A percentile compares a stretch with the other conserved stretches of the same genome.
phyloP scores from a whole-genome alignment of 139 green algal species.

The Micractinium sp. region DNA sequence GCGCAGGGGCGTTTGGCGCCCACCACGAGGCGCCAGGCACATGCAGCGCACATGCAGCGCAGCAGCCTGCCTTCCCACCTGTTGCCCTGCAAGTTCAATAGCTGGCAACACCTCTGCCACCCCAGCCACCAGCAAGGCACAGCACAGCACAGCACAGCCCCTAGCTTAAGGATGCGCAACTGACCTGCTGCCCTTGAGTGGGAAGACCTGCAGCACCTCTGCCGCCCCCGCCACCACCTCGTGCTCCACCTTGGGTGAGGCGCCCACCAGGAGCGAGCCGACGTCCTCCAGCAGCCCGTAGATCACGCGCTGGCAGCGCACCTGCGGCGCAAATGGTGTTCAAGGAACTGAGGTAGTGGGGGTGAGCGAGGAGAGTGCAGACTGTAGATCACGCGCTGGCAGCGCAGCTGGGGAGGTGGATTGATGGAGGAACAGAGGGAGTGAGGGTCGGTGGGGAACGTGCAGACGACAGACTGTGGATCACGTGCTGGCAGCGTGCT shows the following conservation, averaged over 20 bases:
- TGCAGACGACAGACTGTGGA: background rate
- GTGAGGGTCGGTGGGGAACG: too few species aligned
- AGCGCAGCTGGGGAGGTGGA: background rate
- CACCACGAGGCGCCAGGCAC: too few species aligned
- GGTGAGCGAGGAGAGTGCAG: constrained; percentile 35
- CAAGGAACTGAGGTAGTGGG: too few species aligned
- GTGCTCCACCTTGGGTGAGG: constrained; percentile 36
- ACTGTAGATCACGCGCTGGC: constrained; percentile 84
- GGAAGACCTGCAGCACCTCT: constrained; percentile 59
- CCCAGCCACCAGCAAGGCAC: background rate
- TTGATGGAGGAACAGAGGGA: too few species aligned
- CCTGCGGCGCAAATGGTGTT: too few species aligned
- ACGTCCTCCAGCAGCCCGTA: constrained; percentile 85
- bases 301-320: constrained; percentile 73
- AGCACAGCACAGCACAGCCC: background rate
- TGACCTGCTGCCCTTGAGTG: constrained; percentile 40
- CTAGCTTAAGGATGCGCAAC: too few species aligned
- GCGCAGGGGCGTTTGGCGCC: too few species aligned
- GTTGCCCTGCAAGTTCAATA: too few species aligned
- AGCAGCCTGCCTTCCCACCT: too few species aligned
- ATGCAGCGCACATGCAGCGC: too few species aligned
- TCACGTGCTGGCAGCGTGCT: constrained; percentile 44
- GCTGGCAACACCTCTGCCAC: too few species aligned
- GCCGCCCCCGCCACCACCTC: constrained; percentile 61
- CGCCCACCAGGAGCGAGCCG: constrained; percentile 43